Conservation (phyloP, 768 basidiomycete genomes). For the Leccinum rimulosum region DNA sequence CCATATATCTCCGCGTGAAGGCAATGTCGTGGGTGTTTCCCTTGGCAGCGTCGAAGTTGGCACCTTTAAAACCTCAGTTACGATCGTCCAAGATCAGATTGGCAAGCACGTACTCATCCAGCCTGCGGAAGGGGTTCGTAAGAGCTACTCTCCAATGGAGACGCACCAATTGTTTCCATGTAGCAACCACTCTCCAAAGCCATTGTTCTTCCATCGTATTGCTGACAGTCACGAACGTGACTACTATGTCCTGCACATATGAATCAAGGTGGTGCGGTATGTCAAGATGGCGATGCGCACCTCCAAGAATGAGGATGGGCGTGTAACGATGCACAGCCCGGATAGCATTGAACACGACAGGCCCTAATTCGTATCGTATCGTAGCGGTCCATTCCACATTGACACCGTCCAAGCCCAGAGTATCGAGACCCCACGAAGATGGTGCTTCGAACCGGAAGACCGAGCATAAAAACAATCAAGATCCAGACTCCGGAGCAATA, state of each 20-base stretch:
- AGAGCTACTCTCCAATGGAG: background rate
- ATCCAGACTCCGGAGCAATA: too few species aligned
- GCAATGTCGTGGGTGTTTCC: slow-evolving; percentile 49
- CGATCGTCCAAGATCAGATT: background rate
- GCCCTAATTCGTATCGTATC: slow-evolving; percentile 51
- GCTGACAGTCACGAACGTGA: slow-evolving; percentile 28
- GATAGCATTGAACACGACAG: slow-evolving; percentile 68
- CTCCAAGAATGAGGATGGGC: slow-evolving; percentile 83
- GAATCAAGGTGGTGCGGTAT: background rate
- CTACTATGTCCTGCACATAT: slow-evolving; percentile 48
- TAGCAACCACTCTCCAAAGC: slow-evolving; percentile 81
- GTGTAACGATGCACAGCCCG: slow-evolving; percentile 64
- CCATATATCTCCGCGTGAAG: slow-evolving; percentile 72
- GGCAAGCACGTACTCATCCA: slow-evolving; percentile 58
- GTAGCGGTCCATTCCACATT: too few species aligned
- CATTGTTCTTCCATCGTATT: slow-evolving; percentile 24
- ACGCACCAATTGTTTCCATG: slow-evolving; percentile 85
- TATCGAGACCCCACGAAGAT: too few species aligned
- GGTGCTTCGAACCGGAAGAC: too few species aligned
- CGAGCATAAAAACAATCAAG: too few species aligned
- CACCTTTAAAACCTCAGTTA: slow-evolving; percentile 33
- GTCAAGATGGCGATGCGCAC: slow-evolving; percentile 25
- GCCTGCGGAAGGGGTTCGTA: slow-evolving; percentile 23
- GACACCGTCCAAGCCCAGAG: too few species aligned
- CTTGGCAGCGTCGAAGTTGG: slow-evolving; percentile 42